A percentile compares a stretch with the other conserved stretches of the same genome.
Evolutionary conservation across 495 filamentous ascomycete species (phyloP).

Genomic region (Neurospora sp.): DNA sequence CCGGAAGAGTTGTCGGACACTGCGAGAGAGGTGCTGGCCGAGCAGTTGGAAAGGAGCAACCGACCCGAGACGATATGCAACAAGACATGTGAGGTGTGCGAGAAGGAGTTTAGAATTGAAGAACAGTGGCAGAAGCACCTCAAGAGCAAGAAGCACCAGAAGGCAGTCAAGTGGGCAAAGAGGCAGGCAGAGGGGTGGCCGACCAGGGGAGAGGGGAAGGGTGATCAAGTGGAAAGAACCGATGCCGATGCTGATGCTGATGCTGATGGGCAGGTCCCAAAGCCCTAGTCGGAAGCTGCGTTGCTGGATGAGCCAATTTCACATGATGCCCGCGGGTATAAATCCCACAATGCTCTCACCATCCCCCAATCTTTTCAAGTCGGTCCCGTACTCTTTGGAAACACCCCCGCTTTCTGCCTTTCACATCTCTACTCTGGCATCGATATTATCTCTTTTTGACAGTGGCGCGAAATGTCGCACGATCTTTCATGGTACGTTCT

Average conservation of each 20-base stretch:
- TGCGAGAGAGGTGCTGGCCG: constrained; percentile 44
- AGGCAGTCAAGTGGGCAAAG: constrained; percentile 11
- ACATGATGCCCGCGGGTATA: neutral
- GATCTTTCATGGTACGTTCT: neutral
- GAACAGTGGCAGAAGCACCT: constrained; percentile 70
- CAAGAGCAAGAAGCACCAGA: constrained; percentile 50
- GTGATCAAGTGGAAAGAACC: neutral
- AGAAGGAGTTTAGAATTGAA: constrained; percentile 55
- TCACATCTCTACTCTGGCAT: neutral
- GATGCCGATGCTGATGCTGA: neutral
- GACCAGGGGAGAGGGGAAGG: neutral
- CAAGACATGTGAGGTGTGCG: constrained; percentile 61
- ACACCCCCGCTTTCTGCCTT: neutral
- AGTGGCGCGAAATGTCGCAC: neutral
- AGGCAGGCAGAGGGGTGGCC: constrained; percentile 10
- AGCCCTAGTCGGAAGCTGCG: neutral
- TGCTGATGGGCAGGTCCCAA: neutral
- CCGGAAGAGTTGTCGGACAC: constrained; percentile 52
- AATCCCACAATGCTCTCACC: neutral
- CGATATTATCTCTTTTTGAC: neutral
- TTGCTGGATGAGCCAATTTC: neutral
- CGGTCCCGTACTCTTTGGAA: neutral
- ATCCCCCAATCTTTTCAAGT: neutral
- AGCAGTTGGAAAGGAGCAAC: constrained; percentile 40
- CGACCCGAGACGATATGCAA: constrained; percentile 38